Percentiles rank a stretch among this genome's conserved stretches.
Evolutionary conservation across 2,329 filamentous ascomycete species (phyloP).

Genomic region (Talaromyces sp.): DNA sequence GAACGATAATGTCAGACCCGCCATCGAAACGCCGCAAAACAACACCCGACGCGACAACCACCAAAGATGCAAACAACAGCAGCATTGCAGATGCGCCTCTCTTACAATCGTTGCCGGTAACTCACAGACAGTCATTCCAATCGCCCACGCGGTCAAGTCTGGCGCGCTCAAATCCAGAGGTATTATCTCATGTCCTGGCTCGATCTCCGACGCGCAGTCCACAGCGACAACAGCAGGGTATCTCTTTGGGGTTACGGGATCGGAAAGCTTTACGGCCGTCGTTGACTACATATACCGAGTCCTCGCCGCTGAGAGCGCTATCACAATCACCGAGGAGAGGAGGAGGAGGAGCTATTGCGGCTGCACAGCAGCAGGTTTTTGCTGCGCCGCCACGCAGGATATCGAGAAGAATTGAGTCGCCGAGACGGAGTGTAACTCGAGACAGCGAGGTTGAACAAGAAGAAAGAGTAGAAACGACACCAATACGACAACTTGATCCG

Average conservation of each 20-base stretch:
- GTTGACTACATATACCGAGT: slow-evolving; percentile 21
- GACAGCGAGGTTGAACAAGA: slow-evolving; percentile 20
- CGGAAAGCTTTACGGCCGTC: slow-evolving; percentile 38
- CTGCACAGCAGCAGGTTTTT: slow-evolving; percentile 30
- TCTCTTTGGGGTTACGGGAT: slow-evolving; percentile 32
- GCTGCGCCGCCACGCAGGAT: slow-evolving; percentile 35
- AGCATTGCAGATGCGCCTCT: slow-evolving; percentile 19
- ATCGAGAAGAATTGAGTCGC: slow-evolving; percentile 31
- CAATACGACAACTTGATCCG: slow-evolving; percentile 24
- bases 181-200: slow-evolving; percentile 49
- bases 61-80: slow-evolving; percentile 2
- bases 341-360: slow-evolving; percentile 25
- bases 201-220: slow-evolving; percentile 36
- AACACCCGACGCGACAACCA: slow-evolving; percentile 49
- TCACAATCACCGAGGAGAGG: slow-evolving; percentile 26
- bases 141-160: slow-evolving; percentile 66
- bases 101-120: slow-evolving; percentile 26
- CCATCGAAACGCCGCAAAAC: slow-evolving; percentile 63
- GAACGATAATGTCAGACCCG: slow-evolving; percentile 50
- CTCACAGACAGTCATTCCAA: slow-evolving; percentile 56
- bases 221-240: slow-evolving; percentile 24
- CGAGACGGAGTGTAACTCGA: slow-evolving; percentile 21
- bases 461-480: neutral
- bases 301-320: neutral
- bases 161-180: slow-evolving; percentile 58